A percentile compares a stretch with the other conserved stretches of the same genome.
These are phyloP conservation scores for Tuctoria greenei DNA, from an alignment of 176 grass and related monocot genomes.

Conservation along the genomic window DNA sequence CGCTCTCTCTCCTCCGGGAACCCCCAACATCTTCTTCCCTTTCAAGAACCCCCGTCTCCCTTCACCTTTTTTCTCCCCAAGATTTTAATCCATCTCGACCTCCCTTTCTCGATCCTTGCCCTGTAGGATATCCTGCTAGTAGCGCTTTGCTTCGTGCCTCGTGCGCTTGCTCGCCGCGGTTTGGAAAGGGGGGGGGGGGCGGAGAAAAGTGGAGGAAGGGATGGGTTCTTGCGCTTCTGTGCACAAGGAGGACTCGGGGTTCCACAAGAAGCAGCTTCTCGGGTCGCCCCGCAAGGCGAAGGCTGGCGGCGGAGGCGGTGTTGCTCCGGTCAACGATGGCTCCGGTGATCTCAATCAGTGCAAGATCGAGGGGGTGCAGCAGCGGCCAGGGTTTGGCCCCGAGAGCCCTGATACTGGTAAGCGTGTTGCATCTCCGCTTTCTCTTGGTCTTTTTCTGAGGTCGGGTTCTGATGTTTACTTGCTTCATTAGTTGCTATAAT, in stretches of 20 bases:
- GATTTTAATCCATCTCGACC: neutral
- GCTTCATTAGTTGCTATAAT: constrained; percentile 6
- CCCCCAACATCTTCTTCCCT: neutral
- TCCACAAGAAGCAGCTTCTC: constrained; percentile 52
- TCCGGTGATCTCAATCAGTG: constrained; percentile 41
- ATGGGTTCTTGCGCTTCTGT: constrained; percentile 89
- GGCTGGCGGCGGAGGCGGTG: constrained; percentile 37
- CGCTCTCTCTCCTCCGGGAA: neutral
- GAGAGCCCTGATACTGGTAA: constrained; percentile 65
- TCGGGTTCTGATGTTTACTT: constrained; percentile 2
- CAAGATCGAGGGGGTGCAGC: constrained; percentile 35
- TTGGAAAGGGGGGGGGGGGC: constrained; percentile 10
- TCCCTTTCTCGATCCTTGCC: constrained; percentile 22
- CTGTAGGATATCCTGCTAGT: constrained; percentile 20
- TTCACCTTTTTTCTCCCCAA: constrained; percentile 3
- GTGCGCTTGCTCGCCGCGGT: neutral
- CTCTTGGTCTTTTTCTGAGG: neutral
- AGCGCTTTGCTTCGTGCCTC: constrained; percentile 8
- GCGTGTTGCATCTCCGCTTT: constrained; percentile 25
- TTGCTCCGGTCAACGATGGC: constrained; percentile 34
- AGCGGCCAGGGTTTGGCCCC: constrained; percentile 18
- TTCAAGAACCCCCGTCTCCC: constrained; percentile 24
- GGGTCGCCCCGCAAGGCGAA: constrained; percentile 63
- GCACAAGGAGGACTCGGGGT: constrained; percentile 44
- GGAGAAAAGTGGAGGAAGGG: constrained; percentile 12